phyloP scores from a whole-genome alignment of 176 grass and related monocot genomes.

The Themeda triandra region DNA sequence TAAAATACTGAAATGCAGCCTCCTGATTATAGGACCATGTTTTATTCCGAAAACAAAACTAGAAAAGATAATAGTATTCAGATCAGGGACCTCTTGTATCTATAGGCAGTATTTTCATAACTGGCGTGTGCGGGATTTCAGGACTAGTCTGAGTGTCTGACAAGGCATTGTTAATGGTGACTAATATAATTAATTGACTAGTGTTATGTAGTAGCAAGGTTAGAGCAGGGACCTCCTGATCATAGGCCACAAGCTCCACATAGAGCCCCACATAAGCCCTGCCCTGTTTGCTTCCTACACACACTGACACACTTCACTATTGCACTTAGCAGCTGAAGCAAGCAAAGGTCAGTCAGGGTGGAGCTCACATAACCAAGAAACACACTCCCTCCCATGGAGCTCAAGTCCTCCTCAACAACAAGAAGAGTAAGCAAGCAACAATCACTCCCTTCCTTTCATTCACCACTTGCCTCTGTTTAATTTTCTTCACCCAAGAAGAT shows the following conservation, averaged over 20 bases:
- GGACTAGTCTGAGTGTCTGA: not conserved
- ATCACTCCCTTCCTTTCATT: not conserved
- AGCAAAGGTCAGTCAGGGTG: constrained; percentile 3
- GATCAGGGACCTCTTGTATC: not conserved
- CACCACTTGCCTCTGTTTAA: not conserved
- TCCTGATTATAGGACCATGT: not conserved
- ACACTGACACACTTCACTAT: not conserved
- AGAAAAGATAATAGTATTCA: not conserved
- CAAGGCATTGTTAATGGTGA: not conserved
- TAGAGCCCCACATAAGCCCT: not conserved
- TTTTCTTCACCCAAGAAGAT: constrained; percentile 1
- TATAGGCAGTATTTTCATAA: not conserved
- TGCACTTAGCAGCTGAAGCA: constrained; percentile 15
- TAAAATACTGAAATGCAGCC: not conserved
- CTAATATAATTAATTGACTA: not conserved
- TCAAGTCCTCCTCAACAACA: constrained; percentile 29
- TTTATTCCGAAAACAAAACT: not conserved
- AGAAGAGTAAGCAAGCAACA: constrained; percentile 41
- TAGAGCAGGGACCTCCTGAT: constrained; percentile 28
- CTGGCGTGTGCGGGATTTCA: not conserved
- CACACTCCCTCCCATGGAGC: constrained; percentile 44
- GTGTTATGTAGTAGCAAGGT: not conserved
- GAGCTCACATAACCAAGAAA: not conserved
- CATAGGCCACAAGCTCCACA: constrained; percentile 14
- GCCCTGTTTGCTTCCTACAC: not conserved